phyloP scores from a whole-genome alignment of 2,329 filamentous ascomycete genomes.

The Neopestalotiopsis rosae region DNA sequence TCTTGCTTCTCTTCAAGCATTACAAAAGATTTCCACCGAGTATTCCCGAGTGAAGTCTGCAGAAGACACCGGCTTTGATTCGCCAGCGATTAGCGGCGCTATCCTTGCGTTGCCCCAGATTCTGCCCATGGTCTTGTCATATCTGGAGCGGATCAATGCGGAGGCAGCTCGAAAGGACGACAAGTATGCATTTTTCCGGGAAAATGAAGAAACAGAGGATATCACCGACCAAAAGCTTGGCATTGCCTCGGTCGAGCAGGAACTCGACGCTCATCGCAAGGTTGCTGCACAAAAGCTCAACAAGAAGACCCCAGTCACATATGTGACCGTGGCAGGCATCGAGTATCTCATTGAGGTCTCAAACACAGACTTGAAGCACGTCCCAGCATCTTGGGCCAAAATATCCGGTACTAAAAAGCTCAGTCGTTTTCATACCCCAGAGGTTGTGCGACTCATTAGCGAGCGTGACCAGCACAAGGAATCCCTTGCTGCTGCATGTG shows the following conservation, averaged over 20 bases:
- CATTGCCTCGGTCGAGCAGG: conserved; percentile 90
- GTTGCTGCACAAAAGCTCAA: conserved; percentile 75
- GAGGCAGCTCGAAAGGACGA: conserved; percentile 85
- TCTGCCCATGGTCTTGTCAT: conserved; percentile 71
- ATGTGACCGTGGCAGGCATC: conserved; percentile 85
- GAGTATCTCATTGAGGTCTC: conserved; percentile 94
- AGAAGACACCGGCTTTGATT: conserved; percentile 74
- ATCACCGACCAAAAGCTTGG: conserved; percentile 89
- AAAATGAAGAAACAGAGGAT: conserved; percentile 84
- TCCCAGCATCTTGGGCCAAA: conserved; percentile 94
- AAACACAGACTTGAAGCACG: conserved; percentile 80
- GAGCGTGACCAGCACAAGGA: conserved; percentile 96
- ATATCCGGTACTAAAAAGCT: conserved; percentile 93
- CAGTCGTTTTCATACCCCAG: conserved; percentile 92
- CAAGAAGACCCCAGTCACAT: conserved; percentile 72
- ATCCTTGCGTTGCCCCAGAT: conserved; percentile 80
- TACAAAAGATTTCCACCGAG: conserved; percentile 81
- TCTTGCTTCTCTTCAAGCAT: conserved; percentile 79
- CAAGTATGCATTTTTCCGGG: conserved; percentile 92
- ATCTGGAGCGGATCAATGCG: conserved; percentile 84
- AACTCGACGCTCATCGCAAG: conserved; percentile 77
- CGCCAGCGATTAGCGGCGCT: conserved; percentile 71
- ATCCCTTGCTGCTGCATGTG: conserved; percentile 88
- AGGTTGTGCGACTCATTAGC: conserved; percentile 80
- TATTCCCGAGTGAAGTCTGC: conserved; percentile 72